These are phyloP conservation scores for Maudiozyma turicensis DNA, from an alignment of 805 yeast genomes.

Conservation along the genomic window DNA sequence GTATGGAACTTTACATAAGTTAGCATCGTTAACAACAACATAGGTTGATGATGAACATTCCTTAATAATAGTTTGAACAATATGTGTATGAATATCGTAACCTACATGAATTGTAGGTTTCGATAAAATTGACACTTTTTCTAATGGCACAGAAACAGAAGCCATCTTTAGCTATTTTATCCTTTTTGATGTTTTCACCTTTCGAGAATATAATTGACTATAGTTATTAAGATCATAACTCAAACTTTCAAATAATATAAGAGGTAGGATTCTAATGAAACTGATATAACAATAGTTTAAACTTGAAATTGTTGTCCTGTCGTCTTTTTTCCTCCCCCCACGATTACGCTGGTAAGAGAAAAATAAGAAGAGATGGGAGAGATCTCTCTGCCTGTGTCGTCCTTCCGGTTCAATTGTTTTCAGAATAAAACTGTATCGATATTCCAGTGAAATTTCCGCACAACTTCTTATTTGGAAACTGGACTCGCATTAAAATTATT, in stretches of 20 bases:
- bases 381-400: too few relatives aligned
- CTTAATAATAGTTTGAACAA: slow-evolving; percentile 54
- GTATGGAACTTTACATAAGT: slow-evolving; percentile 59
- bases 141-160: slow-evolving; percentile 13
- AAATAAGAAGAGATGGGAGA: too few relatives aligned
- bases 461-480: background rate
- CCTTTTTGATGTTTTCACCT: too few relatives aligned
- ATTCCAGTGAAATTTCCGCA: background rate
- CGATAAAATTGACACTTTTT: slow-evolving; percentile 70
- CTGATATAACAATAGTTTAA: too few relatives aligned
- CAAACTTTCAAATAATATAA: too few relatives aligned
- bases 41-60: slow-evolving; percentile 78
- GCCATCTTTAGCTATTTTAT: background rate
- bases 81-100: slow-evolving; percentile 63
- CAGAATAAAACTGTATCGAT: too few relatives aligned
- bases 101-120: slow-evolving; percentile 84
- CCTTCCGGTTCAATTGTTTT: too few relatives aligned
- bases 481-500: too few relatives aligned
- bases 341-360: background rate
- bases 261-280: background rate
- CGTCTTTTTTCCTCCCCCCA: background rate
- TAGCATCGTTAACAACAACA: slow-evolving; percentile 80
- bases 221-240: too few relatives aligned
- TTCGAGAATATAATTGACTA: too few relatives aligned
- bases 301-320: too few relatives aligned